These are phyloP conservation scores for Mycena belliarum DNA, from an alignment of 768 basidiomycete genomes.

Conservation along the genomic window DNA sequence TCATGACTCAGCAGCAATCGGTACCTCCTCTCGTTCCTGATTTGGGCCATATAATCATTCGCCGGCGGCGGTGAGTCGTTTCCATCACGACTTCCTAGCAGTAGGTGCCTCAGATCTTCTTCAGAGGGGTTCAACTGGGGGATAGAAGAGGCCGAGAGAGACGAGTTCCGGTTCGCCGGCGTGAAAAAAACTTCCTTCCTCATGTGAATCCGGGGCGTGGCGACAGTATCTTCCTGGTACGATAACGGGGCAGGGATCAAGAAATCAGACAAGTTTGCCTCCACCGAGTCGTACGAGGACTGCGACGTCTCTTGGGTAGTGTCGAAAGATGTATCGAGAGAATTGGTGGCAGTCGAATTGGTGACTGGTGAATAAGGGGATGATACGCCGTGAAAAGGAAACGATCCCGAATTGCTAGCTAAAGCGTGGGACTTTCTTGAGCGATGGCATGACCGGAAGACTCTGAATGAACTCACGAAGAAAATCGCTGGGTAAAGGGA, in stretches of 20 bases:
- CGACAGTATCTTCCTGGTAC: slow-evolving; percentile 37
- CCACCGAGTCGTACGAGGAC: slow-evolving; percentile 10
- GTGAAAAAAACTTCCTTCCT: slow-evolving; percentile 43
- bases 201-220: slow-evolving; percentile 32
- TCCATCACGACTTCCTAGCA: slow-evolving; percentile 29
- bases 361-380: slow-evolving; percentile 6
- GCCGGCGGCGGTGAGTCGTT: slow-evolving; percentile 41
- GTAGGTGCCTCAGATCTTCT: slow-evolving; percentile 21
- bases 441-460: background rate
- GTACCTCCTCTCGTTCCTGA: slow-evolving; percentile 66
- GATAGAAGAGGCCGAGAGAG: slow-evolving; percentile 30
- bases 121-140: slow-evolving; percentile 24
- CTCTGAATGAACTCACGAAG: slow-evolving; percentile 25
- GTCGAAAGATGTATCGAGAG: slow-evolving; percentile 23
- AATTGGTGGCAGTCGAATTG: slow-evolving; percentile 7
- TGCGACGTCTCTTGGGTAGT: slow-evolving; percentile 27
- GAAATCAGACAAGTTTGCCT: slow-evolving; percentile 16
- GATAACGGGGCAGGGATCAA: slow-evolving; percentile 20
- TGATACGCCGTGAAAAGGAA: slow-evolving; percentile 14
- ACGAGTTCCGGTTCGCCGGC: slow-evolving; percentile 35
- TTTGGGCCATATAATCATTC: slow-evolving; percentile 40
- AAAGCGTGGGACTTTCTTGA: background rate
- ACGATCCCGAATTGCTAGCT: slow-evolving; percentile 5
- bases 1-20: slow-evolving; percentile 64
- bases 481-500: slow-evolving; percentile 26